Evolutionary conservation across 106 monocot genomes (phyloP).

Genomic region (Phalaenopsis aphrodite): DNA sequence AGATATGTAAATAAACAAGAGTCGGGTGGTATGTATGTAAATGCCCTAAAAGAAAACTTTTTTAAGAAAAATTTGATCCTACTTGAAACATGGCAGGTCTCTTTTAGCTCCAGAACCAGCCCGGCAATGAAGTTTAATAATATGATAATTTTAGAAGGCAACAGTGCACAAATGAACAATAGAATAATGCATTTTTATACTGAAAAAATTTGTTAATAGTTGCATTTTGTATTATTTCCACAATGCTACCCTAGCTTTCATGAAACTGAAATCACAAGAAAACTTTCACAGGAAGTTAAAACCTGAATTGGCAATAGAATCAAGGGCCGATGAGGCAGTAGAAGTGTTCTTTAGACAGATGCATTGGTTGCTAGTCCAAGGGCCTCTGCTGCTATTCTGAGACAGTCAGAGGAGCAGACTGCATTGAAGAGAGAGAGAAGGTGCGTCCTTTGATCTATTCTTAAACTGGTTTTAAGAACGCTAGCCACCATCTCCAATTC

Average conservation of each 20-base stretch:
- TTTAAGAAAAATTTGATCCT: too few relatives aligned
- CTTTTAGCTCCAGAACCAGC: too few relatives aligned
- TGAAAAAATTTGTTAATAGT: too few relatives aligned
- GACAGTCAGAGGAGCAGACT: constrained; percentile 30
- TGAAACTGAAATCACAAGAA: background rate
- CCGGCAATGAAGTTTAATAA: too few relatives aligned
- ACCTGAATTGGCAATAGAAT: background rate
- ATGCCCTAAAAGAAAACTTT: too few relatives aligned
- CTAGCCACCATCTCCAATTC: constrained; percentile 92
- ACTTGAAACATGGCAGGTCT: too few relatives aligned
- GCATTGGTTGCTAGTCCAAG: constrained; percentile 47
- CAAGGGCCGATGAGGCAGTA: background rate
- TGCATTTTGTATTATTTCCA: background rate
- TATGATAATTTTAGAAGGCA: too few relatives aligned
- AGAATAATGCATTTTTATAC: too few relatives aligned
- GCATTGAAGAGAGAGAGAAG: constrained; percentile 37
- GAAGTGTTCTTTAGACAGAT: background rate
- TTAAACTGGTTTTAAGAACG: constrained; percentile 51
- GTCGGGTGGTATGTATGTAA: too few relatives aligned
- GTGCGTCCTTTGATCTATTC: constrained; percentile 51
- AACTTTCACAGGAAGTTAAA: background rate
- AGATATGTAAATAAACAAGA: too few relatives aligned
- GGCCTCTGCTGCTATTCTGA: constrained; percentile 43
- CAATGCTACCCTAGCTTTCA: background rate
- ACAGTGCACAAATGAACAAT: too few relatives aligned